Percentiles rank a stretch among this genome's conserved stretches.
phyloP scores from a whole-genome alignment of 768 basidiomycete species.

The Pulveroboletus sp. region DNA sequence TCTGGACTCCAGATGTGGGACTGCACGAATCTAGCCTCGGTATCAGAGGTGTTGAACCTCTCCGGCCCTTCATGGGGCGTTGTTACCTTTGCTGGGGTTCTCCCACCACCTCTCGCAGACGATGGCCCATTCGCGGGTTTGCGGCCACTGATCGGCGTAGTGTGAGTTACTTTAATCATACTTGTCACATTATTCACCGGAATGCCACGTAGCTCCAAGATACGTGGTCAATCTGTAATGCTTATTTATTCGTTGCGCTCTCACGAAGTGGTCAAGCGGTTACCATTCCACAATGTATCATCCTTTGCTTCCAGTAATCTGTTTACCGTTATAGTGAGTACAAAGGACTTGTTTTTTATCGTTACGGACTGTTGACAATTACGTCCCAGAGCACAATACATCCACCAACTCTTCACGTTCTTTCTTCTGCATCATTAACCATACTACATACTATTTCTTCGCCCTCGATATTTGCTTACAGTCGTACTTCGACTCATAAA shows the following conservation, averaged over 20 bases:
- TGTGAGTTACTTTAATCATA: slow-evolving; percentile 25
- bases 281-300: slow-evolving; percentile 41
- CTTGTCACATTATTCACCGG: slow-evolving; percentile 1
- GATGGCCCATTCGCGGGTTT: slow-evolving; percentile 31
- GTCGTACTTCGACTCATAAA: slow-evolving; percentile 34
- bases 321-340: slow-evolving; percentile 59
- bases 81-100: slow-evolving; percentile 38
- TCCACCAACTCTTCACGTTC: slow-evolving; percentile 53
- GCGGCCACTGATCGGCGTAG: slow-evolving; percentile 35
- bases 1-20: slow-evolving; percentile 63
- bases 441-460: slow-evolving; percentile 50
- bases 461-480: slow-evolving; percentile 44
- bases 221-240: slow-evolving; percentile 26
- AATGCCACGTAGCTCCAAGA: slow-evolving; percentile 20
- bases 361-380: not conserved
- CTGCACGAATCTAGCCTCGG: slow-evolving; percentile 47
- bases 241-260: slow-evolving; percentile 45
- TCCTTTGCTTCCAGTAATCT: slow-evolving; percentile 44
- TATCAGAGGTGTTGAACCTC: slow-evolving; percentile 55
- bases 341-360: not conserved
- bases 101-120: slow-evolving; percentile 31
- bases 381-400: slow-evolving; percentile 52
- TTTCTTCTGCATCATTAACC: slow-evolving; percentile 53
- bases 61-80: slow-evolving; percentile 34
- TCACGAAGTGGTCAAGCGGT: slow-evolving; percentile 50